Conservation (phyloP, 2,329 filamentous ascomycete genomes). For the Setomelanomma holmii region DNA sequence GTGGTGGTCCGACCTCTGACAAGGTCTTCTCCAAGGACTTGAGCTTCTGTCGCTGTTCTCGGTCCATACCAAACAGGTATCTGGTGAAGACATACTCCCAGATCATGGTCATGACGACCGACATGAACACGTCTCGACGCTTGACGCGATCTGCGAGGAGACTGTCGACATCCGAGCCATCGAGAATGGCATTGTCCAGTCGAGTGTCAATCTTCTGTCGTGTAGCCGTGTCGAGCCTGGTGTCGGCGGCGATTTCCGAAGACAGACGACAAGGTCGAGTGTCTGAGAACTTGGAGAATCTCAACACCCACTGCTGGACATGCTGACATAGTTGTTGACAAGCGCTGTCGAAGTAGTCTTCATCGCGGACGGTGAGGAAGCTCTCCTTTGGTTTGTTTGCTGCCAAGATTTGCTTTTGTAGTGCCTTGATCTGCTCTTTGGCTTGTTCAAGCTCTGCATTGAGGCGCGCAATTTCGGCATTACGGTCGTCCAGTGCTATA, state of each 20-base stretch:
- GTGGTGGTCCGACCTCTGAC: conserved; percentile 81
- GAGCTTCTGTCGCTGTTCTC: conserved; percentile 96
- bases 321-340: conserved; percentile 96
- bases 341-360: conserved; percentile 93
- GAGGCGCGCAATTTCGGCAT: conserved; percentile 80
- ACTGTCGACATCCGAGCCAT: conserved; percentile 89
- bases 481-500: conserved; percentile 76
- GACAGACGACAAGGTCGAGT: conserved; percentile 85
- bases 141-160: conserved; percentile 88
- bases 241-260: conserved; percentile 76
- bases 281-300: conserved; percentile 98
- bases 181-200: conserved; percentile 91
- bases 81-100: conserved; percentile 99
- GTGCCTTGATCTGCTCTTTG: conserved; percentile 64
- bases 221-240: conserved; percentile 40
- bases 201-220: conserved; percentile 88
- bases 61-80: conserved; percentile 98
- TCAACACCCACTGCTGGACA: conserved; percentile 95
- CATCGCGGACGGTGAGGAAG: conserved; percentile 81
- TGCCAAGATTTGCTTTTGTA: conserved; percentile 66
- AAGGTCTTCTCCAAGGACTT: conserved; percentile 94
- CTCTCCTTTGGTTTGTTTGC: conserved; percentile 67
- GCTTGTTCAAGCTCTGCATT: conserved; percentile 79
- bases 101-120: conserved; percentile 98
- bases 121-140: conserved; percentile 96